Evolutionary conservation across 108 stramenopile species (phyloP).

Genomic region (Halocafeteria seosinensis): DNA sequence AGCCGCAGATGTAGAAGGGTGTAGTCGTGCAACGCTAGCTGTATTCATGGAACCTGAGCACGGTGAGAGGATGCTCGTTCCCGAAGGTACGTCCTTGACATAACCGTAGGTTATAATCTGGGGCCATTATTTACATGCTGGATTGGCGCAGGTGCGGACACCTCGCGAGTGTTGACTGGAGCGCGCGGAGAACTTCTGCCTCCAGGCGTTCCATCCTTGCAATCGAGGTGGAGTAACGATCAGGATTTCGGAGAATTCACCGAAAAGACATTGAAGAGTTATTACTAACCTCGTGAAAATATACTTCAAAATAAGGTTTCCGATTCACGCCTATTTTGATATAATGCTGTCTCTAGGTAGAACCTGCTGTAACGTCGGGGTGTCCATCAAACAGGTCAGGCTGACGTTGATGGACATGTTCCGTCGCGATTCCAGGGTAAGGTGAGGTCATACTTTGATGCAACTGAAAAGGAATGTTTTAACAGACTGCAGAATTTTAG

Average conservation of each 20-base stretch:
- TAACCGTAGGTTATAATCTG: neutral
- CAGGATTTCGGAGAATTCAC: constrained; percentile 1
- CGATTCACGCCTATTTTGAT: no score
- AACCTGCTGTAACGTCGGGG: no score
- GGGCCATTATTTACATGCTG: no score
- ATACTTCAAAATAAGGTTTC: no score
- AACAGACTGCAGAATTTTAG: no score
- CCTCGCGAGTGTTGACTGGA: neutral
- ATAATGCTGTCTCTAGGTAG: no score
- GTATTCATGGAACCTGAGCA: constrained; percentile 46
- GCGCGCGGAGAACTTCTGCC: neutral
- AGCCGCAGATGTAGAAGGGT: neutral
- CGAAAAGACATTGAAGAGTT: neutral
- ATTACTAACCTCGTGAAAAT: no score
- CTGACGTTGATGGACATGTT: no score
- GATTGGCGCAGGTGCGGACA: neutral
- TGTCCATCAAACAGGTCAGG: no score
- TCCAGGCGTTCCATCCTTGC: constrained; percentile 12
- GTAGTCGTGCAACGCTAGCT: constrained; percentile 32
- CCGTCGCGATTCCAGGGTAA: no score
- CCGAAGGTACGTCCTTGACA: constrained; percentile 4
- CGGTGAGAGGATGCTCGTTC: constrained; percentile 24
- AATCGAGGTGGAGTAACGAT: neutral
- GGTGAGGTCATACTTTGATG: no score
- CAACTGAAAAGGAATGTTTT: no score